A percentile compares a stretch with the other conserved stretches of the same genome.
These are phyloP conservation scores for Linderniella brevidens DNA, from an alignment of 257 asterid species.

Conservation along the genomic window DNA sequence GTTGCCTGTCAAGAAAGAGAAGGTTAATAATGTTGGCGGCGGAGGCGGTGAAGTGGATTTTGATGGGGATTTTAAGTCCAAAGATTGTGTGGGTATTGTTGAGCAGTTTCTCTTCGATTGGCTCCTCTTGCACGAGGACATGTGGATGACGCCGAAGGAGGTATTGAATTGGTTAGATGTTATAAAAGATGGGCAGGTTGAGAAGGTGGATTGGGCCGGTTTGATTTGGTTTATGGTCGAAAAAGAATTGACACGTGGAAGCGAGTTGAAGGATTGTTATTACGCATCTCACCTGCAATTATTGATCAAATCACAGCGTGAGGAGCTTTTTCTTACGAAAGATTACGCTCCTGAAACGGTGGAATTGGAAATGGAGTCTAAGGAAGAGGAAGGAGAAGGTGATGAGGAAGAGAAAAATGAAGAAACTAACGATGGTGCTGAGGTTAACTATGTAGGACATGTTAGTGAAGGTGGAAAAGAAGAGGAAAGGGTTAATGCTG, in stretches of 20 bases:
- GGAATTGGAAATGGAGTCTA: constrained; percentile 16
- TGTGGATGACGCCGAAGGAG: constrained; percentile 62
- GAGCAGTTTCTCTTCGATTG: constrained; percentile 35
- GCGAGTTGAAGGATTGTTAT: constrained; percentile 40
- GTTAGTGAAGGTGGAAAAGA: too few relatives aligned
- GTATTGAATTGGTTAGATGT: constrained; percentile 40
- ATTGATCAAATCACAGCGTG: constrained; percentile 45
- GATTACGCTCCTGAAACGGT: constrained; percentile 12
- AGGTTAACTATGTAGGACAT: too few relatives aligned
- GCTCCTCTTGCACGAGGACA: constrained; percentile 73
- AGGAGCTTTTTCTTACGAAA: constrained; percentile 16
- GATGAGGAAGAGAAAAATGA: constrained; percentile 9
- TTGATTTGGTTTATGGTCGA: constrained; percentile 85
- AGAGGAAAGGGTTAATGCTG: too few relatives aligned
- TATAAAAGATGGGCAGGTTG: constrained; percentile 64
- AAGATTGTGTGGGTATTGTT: constrained; percentile 37
- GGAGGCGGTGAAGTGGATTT: constrained; percentile 31
- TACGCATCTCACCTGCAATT: constrained; percentile 80
- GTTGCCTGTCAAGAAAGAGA: constrained; percentile 49
- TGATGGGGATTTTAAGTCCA: constrained; percentile 27
- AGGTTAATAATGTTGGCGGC: constrained; percentile 15
- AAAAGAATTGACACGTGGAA: constrained; percentile 65
- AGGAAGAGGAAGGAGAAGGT: constrained; percentile 12
- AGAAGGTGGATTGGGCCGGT: constrained; percentile 86
- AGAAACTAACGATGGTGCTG: constrained; percentile 2